Evolutionary conservation across 2,329 filamentous ascomycete genomes (phyloP).

Genomic region (Fusarium domesticum): DNA sequence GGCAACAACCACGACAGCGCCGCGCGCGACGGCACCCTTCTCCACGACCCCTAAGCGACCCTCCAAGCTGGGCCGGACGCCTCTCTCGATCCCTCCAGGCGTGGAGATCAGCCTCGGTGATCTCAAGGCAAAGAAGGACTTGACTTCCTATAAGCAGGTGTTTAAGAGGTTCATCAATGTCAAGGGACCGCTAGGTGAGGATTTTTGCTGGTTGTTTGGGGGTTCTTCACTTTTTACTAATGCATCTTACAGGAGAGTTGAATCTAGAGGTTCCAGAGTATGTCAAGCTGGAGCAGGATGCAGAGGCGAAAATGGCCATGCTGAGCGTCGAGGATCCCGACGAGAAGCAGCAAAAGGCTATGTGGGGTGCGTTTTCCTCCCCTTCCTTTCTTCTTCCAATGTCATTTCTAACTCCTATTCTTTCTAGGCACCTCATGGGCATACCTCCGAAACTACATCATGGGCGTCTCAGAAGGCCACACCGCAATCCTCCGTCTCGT

Average conservation of each 20-base stretch:
- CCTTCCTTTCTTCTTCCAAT: background rate
- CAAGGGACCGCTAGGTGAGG: slow-evolving; percentile 73
- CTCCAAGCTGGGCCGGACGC: slow-evolving; percentile 83
- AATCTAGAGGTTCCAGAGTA: slow-evolving; percentile 77
- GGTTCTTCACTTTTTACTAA: slow-evolving; percentile 14
- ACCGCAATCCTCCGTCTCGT: slow-evolving; percentile 89
- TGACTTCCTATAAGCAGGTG: slow-evolving; percentile 59
- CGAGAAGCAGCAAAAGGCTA: slow-evolving; percentile 75
- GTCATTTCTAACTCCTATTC: slow-evolving; percentile 6
- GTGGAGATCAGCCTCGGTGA: slow-evolving; percentile 74
- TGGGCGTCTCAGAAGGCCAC: slow-evolving; percentile 94
- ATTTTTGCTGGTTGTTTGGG: slow-evolving; percentile 2
- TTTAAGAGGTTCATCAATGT: slow-evolving; percentile 68
- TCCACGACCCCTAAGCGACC: slow-evolving; percentile 63
- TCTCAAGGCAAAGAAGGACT: slow-evolving; percentile 50
- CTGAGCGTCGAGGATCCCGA: slow-evolving; percentile 68
- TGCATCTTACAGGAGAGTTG: slow-evolving; percentile 59
- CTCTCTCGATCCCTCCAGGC: slow-evolving; percentile 76
- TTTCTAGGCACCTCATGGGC: slow-evolving; percentile 77
- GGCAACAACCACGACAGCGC: slow-evolving; percentile 38
- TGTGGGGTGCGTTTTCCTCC: slow-evolving; percentile 73
- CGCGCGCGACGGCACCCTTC: slow-evolving; percentile 49
- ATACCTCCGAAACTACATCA: slow-evolving; percentile 85
- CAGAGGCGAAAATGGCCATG: slow-evolving; percentile 57
- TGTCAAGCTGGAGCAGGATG: slow-evolving; percentile 68